A percentile compares a stretch with the other conserved stretches of the same genome.
These are phyloP conservation scores for Kuraishia ogatae DNA, from an alignment of 805 yeast genomes.

Conservation along the genomic window DNA sequence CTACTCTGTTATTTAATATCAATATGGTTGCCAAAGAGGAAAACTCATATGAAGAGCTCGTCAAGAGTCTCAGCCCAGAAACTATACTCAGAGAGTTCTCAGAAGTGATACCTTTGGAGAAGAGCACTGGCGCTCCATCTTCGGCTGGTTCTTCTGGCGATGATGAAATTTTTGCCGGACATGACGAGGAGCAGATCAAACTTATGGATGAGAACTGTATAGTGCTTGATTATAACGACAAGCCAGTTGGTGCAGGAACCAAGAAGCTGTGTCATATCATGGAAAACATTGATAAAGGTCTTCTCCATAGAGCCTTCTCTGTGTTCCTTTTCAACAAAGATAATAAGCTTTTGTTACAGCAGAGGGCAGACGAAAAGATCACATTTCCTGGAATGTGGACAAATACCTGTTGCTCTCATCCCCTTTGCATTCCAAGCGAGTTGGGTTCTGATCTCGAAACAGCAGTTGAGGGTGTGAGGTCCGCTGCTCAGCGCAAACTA, in stretches of 20 bases:
- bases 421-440: constrained; percentile 76
- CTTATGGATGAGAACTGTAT: constrained; percentile 96
- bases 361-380: constrained; percentile 93
- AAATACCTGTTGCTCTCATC: constrained; percentile 98
- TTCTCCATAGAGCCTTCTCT: constrained; percentile 92
- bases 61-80: constrained; percentile 36
- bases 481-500: constrained; percentile 87
- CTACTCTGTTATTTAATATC: neutral
- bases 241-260: constrained; percentile 87
- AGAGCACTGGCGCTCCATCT: constrained; percentile 50
- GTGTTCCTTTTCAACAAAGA: constrained; percentile 85
- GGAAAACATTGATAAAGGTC: constrained; percentile 78
- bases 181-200: constrained; percentile 88
- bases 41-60: constrained; percentile 36
- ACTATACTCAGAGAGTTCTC: constrained; percentile 53
- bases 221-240: constrained; percentile 81
- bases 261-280: constrained; percentile 85
- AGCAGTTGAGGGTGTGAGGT: constrained; percentile 70
- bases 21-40: neutral
- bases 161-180: constrained; percentile 62
- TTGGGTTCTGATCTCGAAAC: constrained; percentile 53
- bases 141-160: constrained; percentile 27
- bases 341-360: constrained; percentile 76
- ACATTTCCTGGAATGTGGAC: constrained; percentile 98
- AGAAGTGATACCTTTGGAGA: constrained; percentile 56